Evolutionary conservation across 345 rosid species (phyloP).

Genomic region (Durio zibethinus): DNA sequence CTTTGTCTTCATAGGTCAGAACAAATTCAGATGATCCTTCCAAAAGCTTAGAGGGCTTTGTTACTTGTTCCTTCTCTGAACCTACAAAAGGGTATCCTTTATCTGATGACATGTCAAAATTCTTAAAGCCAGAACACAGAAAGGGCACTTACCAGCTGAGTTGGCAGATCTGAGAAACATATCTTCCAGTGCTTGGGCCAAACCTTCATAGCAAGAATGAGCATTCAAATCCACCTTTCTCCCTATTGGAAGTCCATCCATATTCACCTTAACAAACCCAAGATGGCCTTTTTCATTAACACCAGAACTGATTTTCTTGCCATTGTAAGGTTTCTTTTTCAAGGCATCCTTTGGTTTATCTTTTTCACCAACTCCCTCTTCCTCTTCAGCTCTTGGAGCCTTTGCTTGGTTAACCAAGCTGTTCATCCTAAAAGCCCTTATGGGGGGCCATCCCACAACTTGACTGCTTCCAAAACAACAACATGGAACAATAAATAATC

Average conservation of each 20-base stretch:
- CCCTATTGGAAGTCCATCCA: conserved; percentile 88
- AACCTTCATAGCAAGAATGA: conserved; percentile 62
- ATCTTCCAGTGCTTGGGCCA: conserved; percentile 64
- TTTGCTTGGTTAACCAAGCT: conserved; percentile 69
- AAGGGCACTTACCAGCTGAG: conserved; percentile 32
- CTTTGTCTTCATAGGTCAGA: conserved; percentile 90
- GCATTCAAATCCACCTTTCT: conserved; percentile 85
- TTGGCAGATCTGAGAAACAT: conserved; percentile 65
- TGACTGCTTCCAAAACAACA: conserved; percentile 50
- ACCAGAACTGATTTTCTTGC: conserved; percentile 18
- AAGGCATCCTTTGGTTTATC: conserved; percentile 49
- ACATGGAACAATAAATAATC: neutral
- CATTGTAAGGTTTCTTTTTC: conserved; percentile 43
- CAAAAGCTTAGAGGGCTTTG: conserved; percentile 56
- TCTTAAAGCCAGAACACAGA: neutral
- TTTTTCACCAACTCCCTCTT: conserved; percentile 35
- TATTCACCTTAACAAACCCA: conserved; percentile 84
- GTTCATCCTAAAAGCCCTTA: conserved; percentile 76
- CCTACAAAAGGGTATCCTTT: conserved; percentile 12
- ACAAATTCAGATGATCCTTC: conserved; percentile 82
- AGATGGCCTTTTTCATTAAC: conserved; percentile 47
- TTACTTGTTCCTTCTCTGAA: conserved; percentile 28
- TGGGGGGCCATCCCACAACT: conserved; percentile 95
- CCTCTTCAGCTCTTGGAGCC: conserved; percentile 53
- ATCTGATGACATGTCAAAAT: neutral